These are phyloP conservation scores for Orobanche coerulescens DNA, from an alignment of 257 asterid species.

Conservation along the genomic window DNA sequence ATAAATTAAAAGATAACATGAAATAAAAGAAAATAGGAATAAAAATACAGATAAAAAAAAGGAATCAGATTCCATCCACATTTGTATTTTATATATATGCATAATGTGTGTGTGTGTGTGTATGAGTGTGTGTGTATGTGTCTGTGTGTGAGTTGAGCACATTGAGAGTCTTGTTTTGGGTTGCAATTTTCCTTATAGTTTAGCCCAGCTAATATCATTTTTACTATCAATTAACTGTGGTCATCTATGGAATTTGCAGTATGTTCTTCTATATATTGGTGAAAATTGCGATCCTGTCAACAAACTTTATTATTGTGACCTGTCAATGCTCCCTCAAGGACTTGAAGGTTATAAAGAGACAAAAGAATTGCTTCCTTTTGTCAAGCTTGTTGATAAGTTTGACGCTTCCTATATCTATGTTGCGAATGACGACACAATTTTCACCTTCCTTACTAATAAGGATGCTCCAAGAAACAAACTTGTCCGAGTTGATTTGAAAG, in stretches of 20 bases:
- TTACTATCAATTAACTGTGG: slow-evolving; percentile 2
- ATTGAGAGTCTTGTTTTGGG: neutral
- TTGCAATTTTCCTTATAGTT: neutral
- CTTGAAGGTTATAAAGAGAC: slow-evolving; percentile 56
- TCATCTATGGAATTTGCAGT: slow-evolving; percentile 48
- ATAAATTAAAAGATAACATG: too few relatives aligned
- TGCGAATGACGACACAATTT: slow-evolving; percentile 71
- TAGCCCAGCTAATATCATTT: neutral
- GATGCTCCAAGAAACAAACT: slow-evolving; percentile 90
- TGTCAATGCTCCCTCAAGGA: slow-evolving; percentile 55
- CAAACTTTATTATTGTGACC: slow-evolving; percentile 73
- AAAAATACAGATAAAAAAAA: too few relatives aligned
- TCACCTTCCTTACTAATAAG: slow-evolving; percentile 79
- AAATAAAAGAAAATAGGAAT: too few relatives aligned
- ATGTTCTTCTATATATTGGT: slow-evolving; percentile 49
- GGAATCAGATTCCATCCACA: too few relatives aligned
- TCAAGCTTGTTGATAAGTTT: slow-evolving; percentile 67
- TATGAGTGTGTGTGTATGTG: neutral
- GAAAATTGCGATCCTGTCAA: slow-evolving; percentile 84
- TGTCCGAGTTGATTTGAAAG: slow-evolving; percentile 57
- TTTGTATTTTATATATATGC: too few relatives aligned
- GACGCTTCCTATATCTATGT: slow-evolving; percentile 64
- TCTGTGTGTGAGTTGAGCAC: neutral
- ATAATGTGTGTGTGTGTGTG: neutral
- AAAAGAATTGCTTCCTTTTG: slow-evolving; percentile 60